A percentile compares a stretch with the other conserved stretches of the same genome.
These are phyloP conservation scores for Mortierella sp. DNA, from an alignment of 371 early-diverging fungal genomes.

Conservation along the genomic window DNA sequence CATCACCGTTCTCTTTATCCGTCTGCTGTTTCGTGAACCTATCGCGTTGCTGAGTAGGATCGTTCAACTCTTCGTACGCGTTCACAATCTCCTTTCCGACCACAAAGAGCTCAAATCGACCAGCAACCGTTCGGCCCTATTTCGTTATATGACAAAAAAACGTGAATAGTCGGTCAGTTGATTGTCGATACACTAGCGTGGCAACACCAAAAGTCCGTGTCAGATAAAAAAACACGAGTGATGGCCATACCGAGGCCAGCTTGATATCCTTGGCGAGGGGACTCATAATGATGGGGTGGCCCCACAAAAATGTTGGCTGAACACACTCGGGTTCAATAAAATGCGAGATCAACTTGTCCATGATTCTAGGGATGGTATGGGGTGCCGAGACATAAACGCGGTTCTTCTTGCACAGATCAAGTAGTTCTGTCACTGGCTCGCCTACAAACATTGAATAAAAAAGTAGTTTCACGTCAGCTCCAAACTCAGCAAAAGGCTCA, in stretches of 20 bases:
- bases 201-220: too few relatives aligned
- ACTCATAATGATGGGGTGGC: constrained; percentile 93
- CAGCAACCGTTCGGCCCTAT: constrained; percentile 68
- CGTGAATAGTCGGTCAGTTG: not conserved
- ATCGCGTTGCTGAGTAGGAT: constrained; percentile 95
- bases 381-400: constrained; percentile 74
- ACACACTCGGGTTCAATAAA: constrained; percentile 93
- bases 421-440: constrained; percentile 58
- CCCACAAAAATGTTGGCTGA: constrained; percentile 94
- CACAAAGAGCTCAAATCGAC: constrained; percentile 96
- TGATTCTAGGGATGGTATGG: constrained; percentile 82
- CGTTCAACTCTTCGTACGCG: constrained; percentile 99
- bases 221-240: not conserved
- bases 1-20: constrained; percentile 56
- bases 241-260: constrained; percentile 35
- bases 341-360: constrained; percentile 93
- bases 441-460: constrained; percentile 32
- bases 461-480: not conserved
- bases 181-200: too few relatives aligned
- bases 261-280: constrained; percentile 91
- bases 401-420: constrained; percentile 65
- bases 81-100: constrained; percentile 96
- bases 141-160: not conserved
- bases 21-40: constrained; percentile 82
- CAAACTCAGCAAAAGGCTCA: too few relatives aligned